Evolutionary conservation across 768 basidiomycete genomes (phyloP).

Genomic region (Trametes coccinea): DNA sequence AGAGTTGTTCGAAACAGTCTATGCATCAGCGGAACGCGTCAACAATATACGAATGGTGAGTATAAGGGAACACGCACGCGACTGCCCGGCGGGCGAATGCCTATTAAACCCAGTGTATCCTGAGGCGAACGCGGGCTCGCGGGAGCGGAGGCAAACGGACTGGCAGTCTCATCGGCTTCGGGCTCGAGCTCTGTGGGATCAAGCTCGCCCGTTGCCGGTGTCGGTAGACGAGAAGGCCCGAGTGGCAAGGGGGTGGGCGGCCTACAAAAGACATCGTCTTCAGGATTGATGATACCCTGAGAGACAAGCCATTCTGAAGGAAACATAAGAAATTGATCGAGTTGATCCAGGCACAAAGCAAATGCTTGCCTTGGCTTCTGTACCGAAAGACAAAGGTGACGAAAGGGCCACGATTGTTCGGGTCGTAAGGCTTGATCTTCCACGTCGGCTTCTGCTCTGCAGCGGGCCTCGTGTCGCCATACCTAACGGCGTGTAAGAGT

Average conservation of each 20-base stretch:
- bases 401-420: slow-evolving; percentile 42
- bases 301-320: slow-evolving; percentile 24
- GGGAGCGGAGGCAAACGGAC: background rate
- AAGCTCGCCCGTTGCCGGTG: background rate
- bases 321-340: background rate
- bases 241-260: background rate
- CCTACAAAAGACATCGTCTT: background rate
- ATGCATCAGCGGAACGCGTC: no score
- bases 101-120: background rate
- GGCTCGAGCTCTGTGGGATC: background rate
- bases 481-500: slow-evolving; percentile 36
- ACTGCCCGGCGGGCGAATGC: slow-evolving; percentile 1
- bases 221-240: background rate
- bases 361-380: slow-evolving; percentile 46
- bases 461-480: slow-evolving; percentile 44
- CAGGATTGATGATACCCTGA: slow-evolving; percentile 26
- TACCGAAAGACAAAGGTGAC: slow-evolving; percentile 73
- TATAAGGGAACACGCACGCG: background rate
- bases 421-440: slow-evolving; percentile 50
- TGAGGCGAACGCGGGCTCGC: background rate
- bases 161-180: background rate
- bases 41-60: background rate
- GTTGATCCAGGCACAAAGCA: background rate
- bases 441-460: slow-evolving; percentile 54
- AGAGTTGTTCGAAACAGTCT: slow-evolving; percentile 7